Evolutionary conservation across 1,284 basidiomycete species (phyloP).

Genomic region (Fistulinella cinereoalba): DNA sequence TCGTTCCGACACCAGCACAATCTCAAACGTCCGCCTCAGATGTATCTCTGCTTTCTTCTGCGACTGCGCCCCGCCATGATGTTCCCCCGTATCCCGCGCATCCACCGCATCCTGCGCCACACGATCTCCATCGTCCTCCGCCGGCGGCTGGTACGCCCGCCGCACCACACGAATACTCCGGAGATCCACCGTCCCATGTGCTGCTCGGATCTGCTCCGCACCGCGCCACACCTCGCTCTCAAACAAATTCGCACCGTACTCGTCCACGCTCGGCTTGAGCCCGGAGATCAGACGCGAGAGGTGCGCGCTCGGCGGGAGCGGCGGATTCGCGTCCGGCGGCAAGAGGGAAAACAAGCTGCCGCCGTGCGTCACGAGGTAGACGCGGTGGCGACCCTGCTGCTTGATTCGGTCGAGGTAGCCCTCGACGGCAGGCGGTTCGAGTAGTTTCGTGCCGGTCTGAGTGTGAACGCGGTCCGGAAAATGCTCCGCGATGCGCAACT

Average conservation of each 20-base stretch:
- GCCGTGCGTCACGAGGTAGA: constrained; percentile 74
- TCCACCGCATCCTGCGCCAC: constrained; percentile 47
- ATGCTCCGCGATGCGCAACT: constrained; percentile 71
- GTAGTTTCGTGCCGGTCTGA: constrained; percentile 51
- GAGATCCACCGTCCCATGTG: constrained; percentile 68
- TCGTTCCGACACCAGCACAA: constrained; percentile 66
- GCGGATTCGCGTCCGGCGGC: constrained; percentile 58
- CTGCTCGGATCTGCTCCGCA: constrained; percentile 60
- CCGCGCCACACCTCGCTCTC: constrained; percentile 60
- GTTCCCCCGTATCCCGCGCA: constrained; percentile 65
- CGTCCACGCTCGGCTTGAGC: constrained; percentile 18
- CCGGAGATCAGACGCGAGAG: constrained; percentile 30
- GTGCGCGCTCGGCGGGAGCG: constrained; percentile 59
- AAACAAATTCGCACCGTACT: constrained; percentile 40
- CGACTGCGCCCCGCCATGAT: constrained; percentile 51
- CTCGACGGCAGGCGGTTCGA: constrained; percentile 75
- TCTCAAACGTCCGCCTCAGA: constrained; percentile 73
- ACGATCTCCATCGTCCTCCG: constrained; percentile 18
- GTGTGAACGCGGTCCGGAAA: constrained; percentile 52
- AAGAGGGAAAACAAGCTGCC: constrained; percentile 67
- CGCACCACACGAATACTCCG: constrained; percentile 61
- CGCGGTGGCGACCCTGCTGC: constrained; percentile 52
- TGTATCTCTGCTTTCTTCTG: constrained; percentile 45
- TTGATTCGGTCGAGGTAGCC: constrained; percentile 76
- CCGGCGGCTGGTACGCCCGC: constrained; percentile 47